These are phyloP conservation scores for Yamadazyma laniorum DNA, from an alignment of 805 yeast species.

Conservation along the genomic window DNA sequence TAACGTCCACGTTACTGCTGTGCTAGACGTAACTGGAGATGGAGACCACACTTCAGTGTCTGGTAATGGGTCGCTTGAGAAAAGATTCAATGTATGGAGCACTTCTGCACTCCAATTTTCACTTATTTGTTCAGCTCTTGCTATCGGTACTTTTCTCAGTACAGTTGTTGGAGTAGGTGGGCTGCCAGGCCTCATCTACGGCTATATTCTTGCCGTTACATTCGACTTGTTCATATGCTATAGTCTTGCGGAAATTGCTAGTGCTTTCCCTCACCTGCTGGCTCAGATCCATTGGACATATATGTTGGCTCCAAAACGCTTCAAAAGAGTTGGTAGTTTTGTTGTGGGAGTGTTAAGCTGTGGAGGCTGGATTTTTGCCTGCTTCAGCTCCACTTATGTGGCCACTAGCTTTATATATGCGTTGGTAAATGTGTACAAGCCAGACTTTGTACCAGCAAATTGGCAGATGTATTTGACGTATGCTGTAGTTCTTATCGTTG, in stretches of 20 bases:
- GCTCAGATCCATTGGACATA: slow-evolving; percentile 37
- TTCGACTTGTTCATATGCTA: slow-evolving; percentile 19
- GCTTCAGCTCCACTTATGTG: slow-evolving; percentile 18
- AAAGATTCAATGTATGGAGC: slow-evolving; percentile 17
- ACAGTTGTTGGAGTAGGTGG: slow-evolving; percentile 25
- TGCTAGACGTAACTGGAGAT: not conserved
- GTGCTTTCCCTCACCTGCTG: slow-evolving; percentile 32
- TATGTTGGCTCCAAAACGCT: slow-evolving; percentile 22
- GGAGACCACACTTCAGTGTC: not conserved
- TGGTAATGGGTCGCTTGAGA: slow-evolving; percentile 6
- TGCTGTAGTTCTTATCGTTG: slow-evolving; percentile 12
- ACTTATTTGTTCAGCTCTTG: slow-evolving; percentile 20
- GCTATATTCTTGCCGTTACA: slow-evolving; percentile 18
- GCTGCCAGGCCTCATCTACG: slow-evolving; percentile 20
- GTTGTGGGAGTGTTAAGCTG: slow-evolving; percentile 27
- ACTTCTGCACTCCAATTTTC: slow-evolving; percentile 19
- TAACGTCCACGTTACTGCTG: no score
- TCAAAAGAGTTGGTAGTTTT: slow-evolving; percentile 26
- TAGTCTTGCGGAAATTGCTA: slow-evolving; percentile 28
- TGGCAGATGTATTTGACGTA: slow-evolving; percentile 20
- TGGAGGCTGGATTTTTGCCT: slow-evolving; percentile 25
- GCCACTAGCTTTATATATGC: slow-evolving; percentile 17
- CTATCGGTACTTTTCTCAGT: slow-evolving; percentile 21
- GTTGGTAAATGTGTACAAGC: slow-evolving; percentile 18
- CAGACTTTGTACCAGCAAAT: slow-evolving; percentile 16